Evolutionary conservation across 1,284 basidiomycete genomes (phyloP).

Genomic region (Singerocomus inundabilis): DNA sequence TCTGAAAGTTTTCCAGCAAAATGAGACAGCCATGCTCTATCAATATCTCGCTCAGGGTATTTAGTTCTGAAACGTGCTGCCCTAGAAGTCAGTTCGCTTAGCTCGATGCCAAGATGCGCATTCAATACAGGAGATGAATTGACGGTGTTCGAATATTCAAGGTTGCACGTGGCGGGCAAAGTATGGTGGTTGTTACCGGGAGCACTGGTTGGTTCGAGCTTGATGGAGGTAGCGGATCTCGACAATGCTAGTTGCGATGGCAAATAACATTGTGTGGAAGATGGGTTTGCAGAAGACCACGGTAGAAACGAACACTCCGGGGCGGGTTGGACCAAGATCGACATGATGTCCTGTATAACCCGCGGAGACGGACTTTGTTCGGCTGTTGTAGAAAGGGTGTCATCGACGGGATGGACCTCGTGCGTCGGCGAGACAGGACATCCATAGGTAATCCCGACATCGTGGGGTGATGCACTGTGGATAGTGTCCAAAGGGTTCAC

Average conservation of each 20-base stretch:
- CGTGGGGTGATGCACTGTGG: constrained; percentile 12
- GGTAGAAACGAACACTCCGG: constrained; percentile 7
- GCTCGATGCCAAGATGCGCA: constrained; percentile 56
- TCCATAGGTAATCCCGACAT: constrained; percentile 3
- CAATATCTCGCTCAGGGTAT: constrained; percentile 54
- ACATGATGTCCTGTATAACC: constrained; percentile 35
- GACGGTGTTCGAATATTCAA: constrained; percentile 8
- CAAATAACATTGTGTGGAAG: constrained; percentile 2
- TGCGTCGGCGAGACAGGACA: not conserved
- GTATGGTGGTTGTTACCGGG: not conserved
- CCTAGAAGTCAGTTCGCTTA: constrained; percentile 51
- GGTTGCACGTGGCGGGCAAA: not conserved
- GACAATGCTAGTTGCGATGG: not conserved
- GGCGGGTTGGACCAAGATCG: constrained; percentile 26
- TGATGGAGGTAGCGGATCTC: not conserved
- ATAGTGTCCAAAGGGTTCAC: constrained; percentile 52
- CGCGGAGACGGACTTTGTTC: constrained; percentile 27
- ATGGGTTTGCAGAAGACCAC: constrained; percentile 8
- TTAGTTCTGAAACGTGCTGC: constrained; percentile 51
- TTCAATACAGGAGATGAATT: constrained; percentile 51
- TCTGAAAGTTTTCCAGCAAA: constrained; percentile 63
- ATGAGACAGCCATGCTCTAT: constrained; percentile 59
- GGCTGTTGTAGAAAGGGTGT: not conserved
- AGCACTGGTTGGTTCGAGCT: not conserved
- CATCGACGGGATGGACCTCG: constrained; percentile 1